Evolutionary conservation across 495 filamentous ascomycete species (phyloP).

Genomic region (Durotheca rogersii): DNA sequence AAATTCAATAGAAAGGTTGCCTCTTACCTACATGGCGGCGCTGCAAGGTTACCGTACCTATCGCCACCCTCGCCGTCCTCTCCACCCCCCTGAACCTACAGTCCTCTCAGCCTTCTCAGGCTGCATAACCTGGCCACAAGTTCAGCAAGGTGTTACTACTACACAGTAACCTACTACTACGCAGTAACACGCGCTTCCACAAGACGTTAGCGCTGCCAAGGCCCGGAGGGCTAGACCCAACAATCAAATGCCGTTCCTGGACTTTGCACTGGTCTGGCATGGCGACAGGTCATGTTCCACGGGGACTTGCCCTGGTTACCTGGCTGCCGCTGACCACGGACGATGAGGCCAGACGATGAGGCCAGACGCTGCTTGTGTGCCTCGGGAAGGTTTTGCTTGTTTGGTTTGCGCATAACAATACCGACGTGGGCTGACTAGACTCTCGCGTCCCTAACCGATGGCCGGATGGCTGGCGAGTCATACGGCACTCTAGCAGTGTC

Average conservation of each 20-base stretch:
- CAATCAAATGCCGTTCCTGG: background rate
- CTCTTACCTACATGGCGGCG: conserved; percentile 7
- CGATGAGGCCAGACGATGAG: too few species aligned
- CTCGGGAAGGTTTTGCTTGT: too few species aligned
- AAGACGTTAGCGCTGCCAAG: background rate
- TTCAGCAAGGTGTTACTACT: conserved; percentile 1
- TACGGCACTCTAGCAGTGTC: conserved; percentile 13
- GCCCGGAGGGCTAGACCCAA: conserved; percentile 11
- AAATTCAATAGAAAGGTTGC: too few species aligned
- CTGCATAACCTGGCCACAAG: conserved; percentile 8
- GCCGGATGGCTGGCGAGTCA: too few species aligned
- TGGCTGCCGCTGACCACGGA: too few species aligned
- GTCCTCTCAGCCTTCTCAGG: conserved; percentile 2
- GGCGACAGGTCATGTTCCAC: conserved; percentile 26
- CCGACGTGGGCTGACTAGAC: too few species aligned
- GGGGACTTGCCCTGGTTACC: too few species aligned
- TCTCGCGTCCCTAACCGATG: too few species aligned
- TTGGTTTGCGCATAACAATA: too few species aligned
- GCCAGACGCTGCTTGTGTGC: conserved; percentile 1
- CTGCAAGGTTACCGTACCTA: conserved; percentile 11
- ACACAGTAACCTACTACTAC: background rate
- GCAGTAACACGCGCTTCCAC: background rate
- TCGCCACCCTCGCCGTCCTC: background rate
- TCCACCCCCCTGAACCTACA: background rate
- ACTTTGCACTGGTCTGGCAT: conserved; percentile 1